Evolutionary conservation across 2,329 filamentous ascomycete species (phyloP).

Genomic region (Pochonia chlamydosporia): DNA sequence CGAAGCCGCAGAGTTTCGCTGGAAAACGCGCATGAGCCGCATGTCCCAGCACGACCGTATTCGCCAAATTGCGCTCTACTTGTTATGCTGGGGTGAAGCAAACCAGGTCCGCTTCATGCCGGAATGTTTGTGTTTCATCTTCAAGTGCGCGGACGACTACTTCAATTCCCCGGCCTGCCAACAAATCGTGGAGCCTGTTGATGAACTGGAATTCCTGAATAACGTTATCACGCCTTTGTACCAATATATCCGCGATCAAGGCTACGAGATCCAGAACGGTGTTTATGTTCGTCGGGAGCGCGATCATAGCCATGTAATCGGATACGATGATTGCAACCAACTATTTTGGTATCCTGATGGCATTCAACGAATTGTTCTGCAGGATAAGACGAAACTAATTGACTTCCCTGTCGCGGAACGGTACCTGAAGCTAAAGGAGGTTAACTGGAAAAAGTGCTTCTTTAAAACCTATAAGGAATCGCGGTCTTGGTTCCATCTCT

Average conservation of each 20-base stretch:
- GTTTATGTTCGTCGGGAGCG: constrained; percentile 94
- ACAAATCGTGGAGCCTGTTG: constrained; percentile 65
- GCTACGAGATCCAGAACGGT: constrained; percentile 91
- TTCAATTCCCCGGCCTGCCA: constrained; percentile 92
- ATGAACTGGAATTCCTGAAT: constrained; percentile 94
- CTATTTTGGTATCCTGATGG: constrained; percentile 99
- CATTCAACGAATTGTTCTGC: constrained; percentile 85
- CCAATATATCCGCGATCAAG: constrained; percentile 90
- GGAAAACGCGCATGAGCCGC: constrained; percentile 99
- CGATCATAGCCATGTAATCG: constrained; percentile 88
- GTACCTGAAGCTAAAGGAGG: constrained; percentile 86
- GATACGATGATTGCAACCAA: constrained; percentile 98
- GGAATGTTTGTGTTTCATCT: constrained; percentile 94
- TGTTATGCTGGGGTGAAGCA: constrained; percentile 96
- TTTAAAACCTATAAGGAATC: constrained; percentile 99
- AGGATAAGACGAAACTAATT: constrained; percentile 91
- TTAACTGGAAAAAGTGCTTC: constrained; percentile 97
- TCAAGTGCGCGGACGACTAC: constrained; percentile 98
- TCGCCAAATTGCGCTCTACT: constrained; percentile 84
- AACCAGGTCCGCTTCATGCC: constrained; percentile 99
- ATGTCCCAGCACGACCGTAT: constrained; percentile 98
- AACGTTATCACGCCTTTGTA: constrained; percentile 93
- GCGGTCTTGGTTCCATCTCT: constrained; percentile 92
- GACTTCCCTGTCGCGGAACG: constrained; percentile 85
- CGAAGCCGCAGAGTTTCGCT: constrained; percentile 93